A percentile compares a stretch with the other conserved stretches of the same genome.
These are phyloP conservation scores for Rhodotorula sp. DNA, from an alignment of 1,284 basidiomycete species.

Conservation along the genomic window DNA sequence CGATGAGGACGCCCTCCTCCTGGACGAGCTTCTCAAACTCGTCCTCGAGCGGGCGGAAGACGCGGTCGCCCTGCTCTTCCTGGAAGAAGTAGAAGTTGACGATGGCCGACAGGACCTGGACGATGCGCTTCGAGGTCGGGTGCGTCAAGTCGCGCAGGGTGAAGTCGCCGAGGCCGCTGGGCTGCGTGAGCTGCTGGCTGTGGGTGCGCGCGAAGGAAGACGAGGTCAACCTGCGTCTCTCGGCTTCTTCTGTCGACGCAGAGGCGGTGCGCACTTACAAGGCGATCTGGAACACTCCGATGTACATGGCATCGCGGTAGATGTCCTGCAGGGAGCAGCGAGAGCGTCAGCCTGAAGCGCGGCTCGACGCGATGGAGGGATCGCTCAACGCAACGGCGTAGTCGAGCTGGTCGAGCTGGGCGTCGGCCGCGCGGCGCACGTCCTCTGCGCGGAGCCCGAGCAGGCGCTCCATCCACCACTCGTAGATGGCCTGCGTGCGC, in stretches of 20 bases:
- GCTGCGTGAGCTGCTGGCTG: conserved; percentile 42
- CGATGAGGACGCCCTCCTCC: conserved; percentile 22
- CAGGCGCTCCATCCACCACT: conserved; percentile 32
- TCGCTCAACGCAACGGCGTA: conserved; percentile 26
- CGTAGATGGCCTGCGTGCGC: conserved; percentile 33
- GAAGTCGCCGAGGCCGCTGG: conserved; percentile 74
- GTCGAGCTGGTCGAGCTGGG: conserved; percentile 36
- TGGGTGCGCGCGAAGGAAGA: neutral
- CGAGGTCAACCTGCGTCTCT: neutral
- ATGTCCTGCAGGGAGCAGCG: conserved; percentile 20
- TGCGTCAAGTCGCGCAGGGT: conserved; percentile 69
- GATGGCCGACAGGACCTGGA: conserved; percentile 75
- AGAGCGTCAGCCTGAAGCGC: neutral
- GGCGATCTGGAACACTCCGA: conserved; percentile 33
- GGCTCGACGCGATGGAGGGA: neutral
- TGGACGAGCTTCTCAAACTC: conserved; percentile 29
- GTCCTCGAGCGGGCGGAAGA: conserved; percentile 63
- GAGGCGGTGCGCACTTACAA: conserved; percentile 20
- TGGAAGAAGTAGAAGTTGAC: conserved; percentile 91
- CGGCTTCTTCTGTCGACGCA: neutral
- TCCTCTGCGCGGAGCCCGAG: conserved; percentile 32
- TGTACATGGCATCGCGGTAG: conserved; percentile 39
- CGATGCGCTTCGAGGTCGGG: conserved; percentile 71
- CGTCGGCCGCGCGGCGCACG: conserved; percentile 29
- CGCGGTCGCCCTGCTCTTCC: conserved; percentile 64